phyloP scores from a whole-genome alignment of 2,329 filamentous ascomycete species.

The Claviceps cyperi region DNA sequence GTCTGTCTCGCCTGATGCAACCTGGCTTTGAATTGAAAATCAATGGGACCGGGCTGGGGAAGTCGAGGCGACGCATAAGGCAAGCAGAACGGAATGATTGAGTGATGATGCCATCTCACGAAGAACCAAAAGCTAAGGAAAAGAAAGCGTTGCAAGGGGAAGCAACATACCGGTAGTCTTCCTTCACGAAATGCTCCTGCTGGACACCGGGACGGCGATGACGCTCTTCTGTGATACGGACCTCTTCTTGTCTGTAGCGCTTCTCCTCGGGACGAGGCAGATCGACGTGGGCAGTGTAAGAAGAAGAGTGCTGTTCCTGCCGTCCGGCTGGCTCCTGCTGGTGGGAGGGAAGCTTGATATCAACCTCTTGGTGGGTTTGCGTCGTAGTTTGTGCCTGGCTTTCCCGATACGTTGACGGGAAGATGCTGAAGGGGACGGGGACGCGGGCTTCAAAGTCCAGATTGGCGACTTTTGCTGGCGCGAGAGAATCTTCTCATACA shows the following conservation, averaged over 20 bases:
- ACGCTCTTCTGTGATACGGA: slow-evolving; percentile 65
- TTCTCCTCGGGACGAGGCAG: slow-evolving; percentile 41
- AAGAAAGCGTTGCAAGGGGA: slow-evolving; percentile 4
- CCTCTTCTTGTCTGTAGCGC: slow-evolving; percentile 66
- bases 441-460: slow-evolving; percentile 99
- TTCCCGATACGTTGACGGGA: slow-evolving; percentile 89
- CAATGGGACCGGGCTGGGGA: background rate
- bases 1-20: background rate
- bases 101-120: no score
- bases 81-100: background rate
- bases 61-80: background rate
- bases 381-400: slow-evolving; percentile 31
- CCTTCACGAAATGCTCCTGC: slow-evolving; percentile 33
- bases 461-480: slow-evolving; percentile 71
- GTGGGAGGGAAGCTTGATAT: slow-evolving; percentile 51
- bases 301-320: slow-evolving; percentile 87
- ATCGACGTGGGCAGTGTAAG: slow-evolving; percentile 46
- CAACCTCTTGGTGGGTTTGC: slow-evolving; percentile 74
- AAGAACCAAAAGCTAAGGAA: no score
- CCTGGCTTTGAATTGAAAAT: background rate
- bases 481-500: slow-evolving; percentile 49
- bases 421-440: slow-evolving; percentile 99
- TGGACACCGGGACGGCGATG: slow-evolving; percentile 56
- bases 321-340: slow-evolving; percentile 71
- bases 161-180: slow-evolving; percentile 39